Evolutionary conservation across 495 filamentous ascomycete genomes (phyloP).

Genomic region (Trichocladium uniseriatum): DNA sequence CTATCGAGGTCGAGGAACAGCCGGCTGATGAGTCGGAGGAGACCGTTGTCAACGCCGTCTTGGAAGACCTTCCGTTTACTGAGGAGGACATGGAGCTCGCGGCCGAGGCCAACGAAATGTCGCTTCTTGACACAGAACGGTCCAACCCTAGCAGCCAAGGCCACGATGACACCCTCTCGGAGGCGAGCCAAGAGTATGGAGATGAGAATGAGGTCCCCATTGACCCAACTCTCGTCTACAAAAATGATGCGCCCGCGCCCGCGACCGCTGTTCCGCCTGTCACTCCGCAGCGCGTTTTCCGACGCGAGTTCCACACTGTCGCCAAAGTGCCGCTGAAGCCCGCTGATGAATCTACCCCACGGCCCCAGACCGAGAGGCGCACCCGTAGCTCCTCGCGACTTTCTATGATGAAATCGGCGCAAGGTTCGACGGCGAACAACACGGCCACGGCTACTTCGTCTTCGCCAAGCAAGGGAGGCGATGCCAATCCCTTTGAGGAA

Average conservation of each 20-base stretch:
- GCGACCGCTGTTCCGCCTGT: constrained; percentile 17
- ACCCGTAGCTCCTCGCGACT: constrained; percentile 47
- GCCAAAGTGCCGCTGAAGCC: constrained; percentile 69
- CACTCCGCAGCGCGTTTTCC: constrained; percentile 27
- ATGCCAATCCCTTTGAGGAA: constrained; percentile 14
- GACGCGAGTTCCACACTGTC: constrained; percentile 51
- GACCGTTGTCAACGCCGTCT: constrained; percentile 19
- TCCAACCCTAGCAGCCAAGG: constrained; percentile 16
- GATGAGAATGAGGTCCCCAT: constrained; percentile 52
- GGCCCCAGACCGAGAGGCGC: constrained; percentile 37
- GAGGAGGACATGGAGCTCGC: constrained; percentile 41
- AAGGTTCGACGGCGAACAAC: no score
- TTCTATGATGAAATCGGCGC: constrained; percentile 26
- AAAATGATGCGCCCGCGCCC: constrained; percentile 1
- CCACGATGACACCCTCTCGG: constrained; percentile 41
- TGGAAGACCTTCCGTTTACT: constrained; percentile 31
- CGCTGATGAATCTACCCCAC: constrained; percentile 52
- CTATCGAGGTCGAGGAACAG: constrained; percentile 26
- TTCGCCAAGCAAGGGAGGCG: constrained; percentile 31
- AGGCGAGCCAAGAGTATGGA: constrained; percentile 53
- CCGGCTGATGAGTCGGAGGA: constrained; percentile 16
- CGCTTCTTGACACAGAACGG: constrained; percentile 35
- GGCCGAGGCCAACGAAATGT: constrained; percentile 45
- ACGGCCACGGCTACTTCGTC: constrained; percentile 36
- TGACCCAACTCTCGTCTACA: constrained; percentile 36